Evolutionary conservation across 257 asterid species (phyloP).

Genomic region (Paulownia fortunei): DNA sequence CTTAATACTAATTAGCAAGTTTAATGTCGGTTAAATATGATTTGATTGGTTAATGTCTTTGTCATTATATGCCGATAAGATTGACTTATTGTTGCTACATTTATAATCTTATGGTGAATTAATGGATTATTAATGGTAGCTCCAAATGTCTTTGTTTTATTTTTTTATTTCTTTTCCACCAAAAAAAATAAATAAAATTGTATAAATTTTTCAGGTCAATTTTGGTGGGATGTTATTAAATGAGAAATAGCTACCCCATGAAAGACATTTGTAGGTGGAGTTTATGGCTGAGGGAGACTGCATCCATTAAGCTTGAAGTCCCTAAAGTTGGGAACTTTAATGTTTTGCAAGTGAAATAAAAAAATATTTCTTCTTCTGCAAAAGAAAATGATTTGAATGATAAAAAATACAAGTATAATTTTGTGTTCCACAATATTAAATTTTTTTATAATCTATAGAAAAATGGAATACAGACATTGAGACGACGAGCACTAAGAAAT

Average conservation of each 20-base stretch:
- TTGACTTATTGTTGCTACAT: background rate
- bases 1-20: background rate
- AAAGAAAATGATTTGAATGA: background rate
- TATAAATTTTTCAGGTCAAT: background rate
- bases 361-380: background rate
- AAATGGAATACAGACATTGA: too few species aligned
- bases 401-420: too few species aligned
- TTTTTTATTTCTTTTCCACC: too few species aligned
- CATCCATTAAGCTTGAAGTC: background rate
- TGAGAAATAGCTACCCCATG: background rate
- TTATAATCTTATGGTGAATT: background rate
- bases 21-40: background rate
- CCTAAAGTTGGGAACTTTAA: slow-evolving; percentile 7
- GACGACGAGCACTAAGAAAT: too few species aligned
- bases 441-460: too few species aligned
- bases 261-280: background rate
- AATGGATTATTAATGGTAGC: background rate
- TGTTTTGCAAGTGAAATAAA: background rate
- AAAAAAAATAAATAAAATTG: too few species aligned
- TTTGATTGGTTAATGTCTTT: background rate
- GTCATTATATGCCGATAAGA: background rate
- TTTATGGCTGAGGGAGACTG: background rate
- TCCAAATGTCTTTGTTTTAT: too few species aligned
- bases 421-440: too few species aligned
- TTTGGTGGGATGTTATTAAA: background rate